These are phyloP conservation scores for Phytophthora boehmeriae DNA, from an alignment of 352 stramenopile genomes.

Conservation along the genomic window DNA sequence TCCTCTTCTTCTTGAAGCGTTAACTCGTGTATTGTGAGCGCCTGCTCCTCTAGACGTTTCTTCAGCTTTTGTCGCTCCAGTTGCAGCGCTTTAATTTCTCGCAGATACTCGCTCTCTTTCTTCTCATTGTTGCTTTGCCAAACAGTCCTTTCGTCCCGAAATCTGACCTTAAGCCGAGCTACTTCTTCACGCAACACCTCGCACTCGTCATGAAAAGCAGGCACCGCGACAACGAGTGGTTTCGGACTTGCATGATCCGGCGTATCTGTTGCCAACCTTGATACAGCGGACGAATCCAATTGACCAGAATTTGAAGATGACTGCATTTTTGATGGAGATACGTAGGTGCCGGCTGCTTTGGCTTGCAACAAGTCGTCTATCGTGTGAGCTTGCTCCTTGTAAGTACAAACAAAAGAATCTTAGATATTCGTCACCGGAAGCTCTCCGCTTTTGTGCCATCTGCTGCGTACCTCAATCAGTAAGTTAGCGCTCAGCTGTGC, in stretches of 20 bases:
- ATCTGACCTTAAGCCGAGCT: conserved; percentile 19
- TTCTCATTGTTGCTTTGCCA: conserved; percentile 42
- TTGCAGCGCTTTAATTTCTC: conserved; percentile 50
- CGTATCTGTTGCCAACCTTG: conserved; percentile 2
- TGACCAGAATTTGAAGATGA: conserved; percentile 6
- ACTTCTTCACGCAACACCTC: conserved; percentile 24
- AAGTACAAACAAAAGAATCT: too few species aligned
- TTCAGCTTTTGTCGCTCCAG: conserved; percentile 49
- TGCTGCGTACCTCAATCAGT: conserved; percentile 76
- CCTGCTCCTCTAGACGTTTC: conserved; percentile 57
- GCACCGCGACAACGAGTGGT: conserved; percentile 7
- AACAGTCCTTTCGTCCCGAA: conserved; percentile 29
- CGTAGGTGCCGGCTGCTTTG: conserved; percentile 41
- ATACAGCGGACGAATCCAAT: conserved; percentile 9
- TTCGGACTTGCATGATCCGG: conserved; percentile 10
- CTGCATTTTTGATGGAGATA: conserved; percentile 39
- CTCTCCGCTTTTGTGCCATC: too few species aligned
- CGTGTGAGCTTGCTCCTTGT: conserved; percentile 80
- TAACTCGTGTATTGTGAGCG: conserved; percentile 79
- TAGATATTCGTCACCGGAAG: too few species aligned
- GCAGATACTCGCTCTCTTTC: conserved; percentile 40
- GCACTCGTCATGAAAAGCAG: conserved; percentile 30
- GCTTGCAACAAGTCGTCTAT: conserved; percentile 74
- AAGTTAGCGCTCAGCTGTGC: conserved; percentile 77
- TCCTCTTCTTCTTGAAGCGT: conserved; percentile 74